phyloP scores from a whole-genome alignment of 2,329 filamentous ascomycete species.

The Epichloe festucae region DNA sequence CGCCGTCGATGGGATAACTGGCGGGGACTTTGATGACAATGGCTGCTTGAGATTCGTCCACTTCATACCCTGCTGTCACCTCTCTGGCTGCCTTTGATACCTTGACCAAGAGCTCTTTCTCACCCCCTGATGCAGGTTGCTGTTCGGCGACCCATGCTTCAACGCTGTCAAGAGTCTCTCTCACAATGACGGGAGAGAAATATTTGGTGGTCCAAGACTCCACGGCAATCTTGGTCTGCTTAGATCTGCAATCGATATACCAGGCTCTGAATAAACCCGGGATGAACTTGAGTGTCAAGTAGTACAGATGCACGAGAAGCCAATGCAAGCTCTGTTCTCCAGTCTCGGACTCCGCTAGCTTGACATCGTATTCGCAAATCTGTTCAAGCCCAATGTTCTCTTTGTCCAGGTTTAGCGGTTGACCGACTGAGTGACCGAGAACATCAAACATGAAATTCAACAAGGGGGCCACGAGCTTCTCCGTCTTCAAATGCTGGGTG shows the following conservation, averaged over 20 bases:
- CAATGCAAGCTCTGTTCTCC: slow-evolving; percentile 67
- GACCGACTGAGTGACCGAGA: slow-evolving; percentile 63
- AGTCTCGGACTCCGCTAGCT: slow-evolving; percentile 40
- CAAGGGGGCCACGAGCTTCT: slow-evolving; percentile 53
- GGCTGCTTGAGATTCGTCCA: slow-evolving; percentile 75
- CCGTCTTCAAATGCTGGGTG: slow-evolving; percentile 62
- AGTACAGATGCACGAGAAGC: slow-evolving; percentile 78
- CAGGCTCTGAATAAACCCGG: slow-evolving; percentile 71
- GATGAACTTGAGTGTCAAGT: slow-evolving; percentile 61
- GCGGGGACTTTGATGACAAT: slow-evolving; percentile 72
- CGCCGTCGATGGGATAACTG: slow-evolving; percentile 70
- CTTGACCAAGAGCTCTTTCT: slow-evolving; percentile 51
- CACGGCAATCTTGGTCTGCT: slow-evolving; percentile 67
- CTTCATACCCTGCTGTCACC: slow-evolving; percentile 69
- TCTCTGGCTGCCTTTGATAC: slow-evolving; percentile 60
- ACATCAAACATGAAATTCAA: slow-evolving; percentile 75
- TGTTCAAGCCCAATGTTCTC: slow-evolving; percentile 45
- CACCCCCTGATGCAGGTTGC: slow-evolving; percentile 33
- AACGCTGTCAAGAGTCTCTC: slow-evolving; percentile 53
- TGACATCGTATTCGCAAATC: slow-evolving; percentile 41
- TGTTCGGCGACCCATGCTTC: slow-evolving; percentile 49
- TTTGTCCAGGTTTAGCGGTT: slow-evolving; percentile 61
- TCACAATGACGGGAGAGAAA: slow-evolving; percentile 60
- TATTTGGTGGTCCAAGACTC: slow-evolving; percentile 77
- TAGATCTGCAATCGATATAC: slow-evolving; percentile 70